A percentile compares a stretch with the other conserved stretches of the same genome.
Evolutionary conservation across 164 flowering plant species (phyloP).

Genomic region (Kalanchoe fedtschenkoi): DNA sequence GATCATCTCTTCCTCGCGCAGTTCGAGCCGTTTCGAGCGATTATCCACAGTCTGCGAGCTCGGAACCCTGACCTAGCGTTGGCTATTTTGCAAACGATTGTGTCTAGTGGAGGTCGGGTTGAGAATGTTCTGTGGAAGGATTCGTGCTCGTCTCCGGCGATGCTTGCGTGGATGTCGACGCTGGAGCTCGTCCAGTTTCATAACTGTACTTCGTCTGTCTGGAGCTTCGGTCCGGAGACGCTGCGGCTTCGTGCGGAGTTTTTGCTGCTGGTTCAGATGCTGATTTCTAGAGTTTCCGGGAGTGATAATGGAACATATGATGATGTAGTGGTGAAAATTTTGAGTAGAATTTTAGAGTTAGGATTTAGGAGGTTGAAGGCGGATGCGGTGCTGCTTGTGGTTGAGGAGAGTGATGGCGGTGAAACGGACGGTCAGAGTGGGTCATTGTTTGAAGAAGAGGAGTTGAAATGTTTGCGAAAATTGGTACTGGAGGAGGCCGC

Average conservation of each 20-base stretch:
- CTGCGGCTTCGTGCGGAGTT: slow-evolving; percentile 64
- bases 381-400: slow-evolving; percentile 13
- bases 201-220: slow-evolving; percentile 24
- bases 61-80: slow-evolving; percentile 54
- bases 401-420: slow-evolving; percentile 11
- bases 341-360: slow-evolving; percentile 35
- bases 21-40: slow-evolving; percentile 81
- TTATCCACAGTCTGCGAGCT: slow-evolving; percentile 44
- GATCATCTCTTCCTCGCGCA: slow-evolving; percentile 84
- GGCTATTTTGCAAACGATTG: slow-evolving; percentile 53
- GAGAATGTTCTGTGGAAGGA: slow-evolving; percentile 40
- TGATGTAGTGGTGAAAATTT: slow-evolving; percentile 22
- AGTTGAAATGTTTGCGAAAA: slow-evolving; percentile 38
- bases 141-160: slow-evolving; percentile 57
- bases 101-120: slow-evolving; percentile 48
- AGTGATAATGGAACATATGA: slow-evolving; percentile 11
- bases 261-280: slow-evolving; percentile 38
- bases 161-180: slow-evolving; percentile 56
- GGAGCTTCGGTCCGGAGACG: slow-evolving; percentile 43
- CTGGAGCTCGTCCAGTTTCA: slow-evolving; percentile 50
- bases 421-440: slow-evolving; percentile 8
- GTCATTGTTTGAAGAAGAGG: slow-evolving; percentile 34
- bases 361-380: slow-evolving; percentile 47
- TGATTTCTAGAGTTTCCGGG: slow-evolving; percentile 35
- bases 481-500: slow-evolving; percentile 46